Evolutionary conservation across 306 rosid species (phyloP), one percentile per base, ranked within the genome.

Genomic region (Albizia julibrissin): DNA sequence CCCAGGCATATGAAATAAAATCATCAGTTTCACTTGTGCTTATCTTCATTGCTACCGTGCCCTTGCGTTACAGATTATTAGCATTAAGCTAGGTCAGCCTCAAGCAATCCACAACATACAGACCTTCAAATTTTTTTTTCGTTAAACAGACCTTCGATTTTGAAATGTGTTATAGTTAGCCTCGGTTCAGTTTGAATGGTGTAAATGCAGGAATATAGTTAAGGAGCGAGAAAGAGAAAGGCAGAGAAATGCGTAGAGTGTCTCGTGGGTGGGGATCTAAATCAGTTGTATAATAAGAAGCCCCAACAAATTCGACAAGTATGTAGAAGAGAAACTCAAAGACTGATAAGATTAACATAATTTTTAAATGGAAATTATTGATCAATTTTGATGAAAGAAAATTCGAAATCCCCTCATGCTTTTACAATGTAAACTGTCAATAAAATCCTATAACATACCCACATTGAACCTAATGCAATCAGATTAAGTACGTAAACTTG

Each of bases 1-100:
- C n/a, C 15, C 47, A 56, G 72, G 18, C 22, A 47, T 75, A 78
- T 72, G 76, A 52, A 81, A 85, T 82, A 33, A 65, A 82, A 10
- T 54, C 43, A 33, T 24, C 29, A 12, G 66, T 46, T 79, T 58
- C 70, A 72, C 72, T 66, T 33, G 68, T 52, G 74, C n/a, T 77
- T 37, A 68, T 44, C 76, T 24, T 34, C 44, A 67, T 71, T 75
- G 26, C 40, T 46, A 46, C 3, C 15, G 11, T 46, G 69, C 15
- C 50, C 69, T 16, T 75, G 8, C 64, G 33, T 40, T 29, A 65
- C 22, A 68, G 34, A 69, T 80, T 47, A 49, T 43, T 26, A 40
- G 22, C 68, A 81, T 50, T 56, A 12, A 56, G 29, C 27, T 1
- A 59, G 29, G 34, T 72, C 22, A 65, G 50, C 69, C 56, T 65